phyloP scores from a whole-genome alignment of 345 rosid species.

The Boechera retrofracta region DNA sequence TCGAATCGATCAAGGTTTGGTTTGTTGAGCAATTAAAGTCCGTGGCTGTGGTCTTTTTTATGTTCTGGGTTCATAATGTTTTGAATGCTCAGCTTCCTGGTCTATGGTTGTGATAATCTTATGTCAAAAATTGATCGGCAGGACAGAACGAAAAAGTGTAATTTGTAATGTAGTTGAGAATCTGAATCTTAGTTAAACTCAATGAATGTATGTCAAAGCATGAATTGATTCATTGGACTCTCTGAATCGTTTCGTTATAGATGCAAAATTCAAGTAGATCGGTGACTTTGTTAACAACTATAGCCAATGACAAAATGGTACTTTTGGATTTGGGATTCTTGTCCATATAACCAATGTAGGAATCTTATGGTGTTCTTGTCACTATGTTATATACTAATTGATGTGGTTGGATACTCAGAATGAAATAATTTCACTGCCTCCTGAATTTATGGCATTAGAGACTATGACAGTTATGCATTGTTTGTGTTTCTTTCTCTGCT shows the following conservation, averaged over 20 bases:
- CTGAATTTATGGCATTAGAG: background rate
- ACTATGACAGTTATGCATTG: background rate
- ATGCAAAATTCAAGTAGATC: background rate
- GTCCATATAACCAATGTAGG: no score
- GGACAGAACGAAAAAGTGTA: background rate
- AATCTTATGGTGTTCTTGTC: background rate
- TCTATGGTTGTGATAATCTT: background rate
- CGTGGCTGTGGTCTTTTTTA: constrained; percentile 19
- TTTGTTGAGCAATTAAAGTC: constrained; percentile 58
- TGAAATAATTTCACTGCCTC: no score
- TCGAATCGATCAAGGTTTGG: constrained; percentile 59
- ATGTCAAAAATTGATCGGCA: background rate
- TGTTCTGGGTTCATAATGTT: constrained; percentile 43
- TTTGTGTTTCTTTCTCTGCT: background rate
- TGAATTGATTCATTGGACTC: background rate
- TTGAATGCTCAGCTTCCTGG: constrained; percentile 48
- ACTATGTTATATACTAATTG: background rate
- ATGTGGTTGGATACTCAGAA: no score
- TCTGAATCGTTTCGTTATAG: background rate
- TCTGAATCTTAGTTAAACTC: background rate
- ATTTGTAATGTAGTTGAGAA: background rate
- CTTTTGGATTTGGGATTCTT: background rate
- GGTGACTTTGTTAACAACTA: background rate
- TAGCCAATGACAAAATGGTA: background rate
- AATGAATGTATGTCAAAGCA: background rate